A percentile compares a stretch with the other conserved stretches of the same genome.
Conservation (phyloP, 331 rosid species). For the Erythrophleum ivorense region DNA sequence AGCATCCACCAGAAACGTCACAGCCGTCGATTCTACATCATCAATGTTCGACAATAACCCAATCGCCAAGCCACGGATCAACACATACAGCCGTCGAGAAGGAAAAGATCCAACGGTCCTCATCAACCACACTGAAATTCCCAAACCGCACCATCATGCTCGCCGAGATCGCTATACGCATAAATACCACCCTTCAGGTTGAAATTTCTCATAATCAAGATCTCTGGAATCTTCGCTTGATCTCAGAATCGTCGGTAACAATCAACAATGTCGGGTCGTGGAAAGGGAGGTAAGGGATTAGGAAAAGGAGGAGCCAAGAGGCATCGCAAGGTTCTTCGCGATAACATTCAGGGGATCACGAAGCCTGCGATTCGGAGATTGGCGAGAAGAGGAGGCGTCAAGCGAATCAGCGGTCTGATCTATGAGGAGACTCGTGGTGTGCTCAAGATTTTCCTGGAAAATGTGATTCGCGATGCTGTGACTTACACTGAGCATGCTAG, state of each 20-base stretch:
- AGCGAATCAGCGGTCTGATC: constrained; percentile 51
- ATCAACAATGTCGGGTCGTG: constrained; percentile 38
- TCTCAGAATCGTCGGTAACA: background rate
- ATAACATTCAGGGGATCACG: constrained; percentile 53
- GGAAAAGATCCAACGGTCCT: background rate
- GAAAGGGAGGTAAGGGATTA: constrained; percentile 53
- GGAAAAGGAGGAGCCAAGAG: constrained; percentile 58
- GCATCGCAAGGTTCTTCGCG: constrained; percentile 50
- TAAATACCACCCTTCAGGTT: background rate
- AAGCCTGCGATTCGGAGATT: constrained; percentile 51
- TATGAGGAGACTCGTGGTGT: constrained; percentile 52
- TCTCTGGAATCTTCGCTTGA: background rate
- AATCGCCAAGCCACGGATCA: background rate
- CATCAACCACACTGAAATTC: background rate
- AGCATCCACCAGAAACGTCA: background rate
- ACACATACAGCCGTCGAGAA: background rate
- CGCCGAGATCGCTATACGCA: background rate
- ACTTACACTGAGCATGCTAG: constrained; percentile 42
- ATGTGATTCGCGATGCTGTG: constrained; percentile 51
- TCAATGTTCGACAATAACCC: background rate
- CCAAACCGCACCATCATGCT: background rate
- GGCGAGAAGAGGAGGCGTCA: constrained; percentile 53
- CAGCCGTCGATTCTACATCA: background rate
- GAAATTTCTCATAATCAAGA: background rate
- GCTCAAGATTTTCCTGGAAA: constrained; percentile 51